Conservation (phyloP, 2,329 filamentous ascomycete species). For the Colletotrichum destructivum region DNA sequence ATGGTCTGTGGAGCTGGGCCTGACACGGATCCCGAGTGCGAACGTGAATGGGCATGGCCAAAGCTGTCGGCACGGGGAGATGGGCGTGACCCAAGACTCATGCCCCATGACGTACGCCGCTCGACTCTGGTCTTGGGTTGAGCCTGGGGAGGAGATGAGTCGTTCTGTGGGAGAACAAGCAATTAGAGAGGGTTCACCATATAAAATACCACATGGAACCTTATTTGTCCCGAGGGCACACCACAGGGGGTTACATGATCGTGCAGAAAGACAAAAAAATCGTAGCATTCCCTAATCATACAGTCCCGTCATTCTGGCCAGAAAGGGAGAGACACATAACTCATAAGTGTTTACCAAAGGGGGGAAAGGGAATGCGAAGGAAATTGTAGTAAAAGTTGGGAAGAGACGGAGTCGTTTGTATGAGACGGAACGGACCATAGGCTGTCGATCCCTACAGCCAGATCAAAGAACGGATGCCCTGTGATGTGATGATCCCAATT, state of each 20-base stretch:
- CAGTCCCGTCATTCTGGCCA: constrained; percentile 53
- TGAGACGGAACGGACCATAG: constrained; percentile 31
- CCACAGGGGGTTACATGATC: constrained; percentile 45
- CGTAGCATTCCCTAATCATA: constrained; percentile 61
- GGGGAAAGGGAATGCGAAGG: constrained; percentile 41
- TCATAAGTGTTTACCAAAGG: constrained; percentile 29
- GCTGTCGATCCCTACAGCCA: constrained; percentile 33
- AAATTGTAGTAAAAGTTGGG: constrained; percentile 9
- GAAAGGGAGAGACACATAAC: constrained; percentile 44
- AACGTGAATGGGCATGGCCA: constrained; percentile 31
- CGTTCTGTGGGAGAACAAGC: constrained; percentile 54
- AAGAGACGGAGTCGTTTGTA: constrained; percentile 32
- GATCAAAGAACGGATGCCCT: constrained; percentile 46
- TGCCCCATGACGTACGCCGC: constrained; percentile 62
- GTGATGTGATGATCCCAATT: constrained; percentile 40
- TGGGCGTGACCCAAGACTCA: constrained; percentile 55
- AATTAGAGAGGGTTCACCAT: constrained; percentile 43
- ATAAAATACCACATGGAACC: constrained; percentile 33
- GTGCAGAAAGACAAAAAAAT: constrained; percentile 51
- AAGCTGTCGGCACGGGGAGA: constrained; percentile 46
- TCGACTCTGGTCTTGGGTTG: constrained; percentile 56
- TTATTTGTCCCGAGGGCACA: constrained; percentile 38
- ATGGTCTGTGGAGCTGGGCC: constrained; percentile 32
- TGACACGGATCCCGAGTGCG: constrained; percentile 29
- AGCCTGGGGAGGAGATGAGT: constrained; percentile 53